A percentile compares a stretch with the other conserved stretches of the same genome.
Conservation (phyloP, 139 green algal genomes). For the Micractinium sp. region DNA sequence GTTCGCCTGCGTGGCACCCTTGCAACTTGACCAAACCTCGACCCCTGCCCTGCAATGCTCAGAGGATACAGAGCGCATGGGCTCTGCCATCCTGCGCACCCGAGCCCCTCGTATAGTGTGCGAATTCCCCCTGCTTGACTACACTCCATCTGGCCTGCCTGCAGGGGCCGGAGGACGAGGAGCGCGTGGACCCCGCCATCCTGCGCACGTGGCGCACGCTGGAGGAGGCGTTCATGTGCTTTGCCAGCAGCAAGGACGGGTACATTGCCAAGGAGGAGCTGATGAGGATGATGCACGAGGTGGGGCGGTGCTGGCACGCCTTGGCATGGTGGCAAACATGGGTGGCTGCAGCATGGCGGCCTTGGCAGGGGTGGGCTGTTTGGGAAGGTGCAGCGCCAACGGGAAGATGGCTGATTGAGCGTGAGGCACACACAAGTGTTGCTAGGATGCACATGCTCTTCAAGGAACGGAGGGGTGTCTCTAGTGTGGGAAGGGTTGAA, state of each 20-base stretch:
- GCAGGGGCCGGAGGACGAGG: constrained; percentile 24
- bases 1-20: too few species aligned
- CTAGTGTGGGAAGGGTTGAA: too few species aligned
- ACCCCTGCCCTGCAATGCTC: too few species aligned
- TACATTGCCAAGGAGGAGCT: constrained; percentile 19
- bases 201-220: neutral
- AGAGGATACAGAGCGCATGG: too few species aligned
- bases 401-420: too few species aligned
- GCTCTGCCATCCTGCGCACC: too few species aligned
- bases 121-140: neutral
- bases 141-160: neutral
- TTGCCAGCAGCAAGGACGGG: neutral
- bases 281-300: constrained; percentile 22
- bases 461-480: too few species aligned
- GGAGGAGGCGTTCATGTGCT: constrained; percentile 17
- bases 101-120: too few species aligned
- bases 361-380: neutral
- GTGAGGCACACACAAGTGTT: too few species aligned
- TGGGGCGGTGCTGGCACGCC: neutral
- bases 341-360: neutral
- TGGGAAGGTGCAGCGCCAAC: neutral
- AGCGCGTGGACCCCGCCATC: neutral
- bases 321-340: neutral
- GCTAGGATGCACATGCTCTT: too few species aligned
- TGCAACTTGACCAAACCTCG: too few species aligned